Percentiles rank a stretch among this genome's conserved stretches.
Evolutionary conservation across 306 rosid species (phyloP).

Genomic region (Rosa multiflora): DNA sequence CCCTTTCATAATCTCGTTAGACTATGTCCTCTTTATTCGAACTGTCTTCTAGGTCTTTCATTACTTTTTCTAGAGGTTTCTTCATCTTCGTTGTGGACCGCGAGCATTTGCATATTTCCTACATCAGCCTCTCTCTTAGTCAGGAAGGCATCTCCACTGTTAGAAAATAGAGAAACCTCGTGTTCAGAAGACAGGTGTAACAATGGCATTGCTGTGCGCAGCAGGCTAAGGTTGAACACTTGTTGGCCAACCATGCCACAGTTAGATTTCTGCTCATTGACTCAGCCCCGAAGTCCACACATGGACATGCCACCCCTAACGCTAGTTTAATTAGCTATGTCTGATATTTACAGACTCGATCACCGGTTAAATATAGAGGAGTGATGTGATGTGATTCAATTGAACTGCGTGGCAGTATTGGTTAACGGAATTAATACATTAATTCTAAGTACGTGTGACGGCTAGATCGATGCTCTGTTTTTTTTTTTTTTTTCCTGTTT

Average conservation of each 20-base stretch:
- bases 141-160: background rate
- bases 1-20: background rate
- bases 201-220: background rate
- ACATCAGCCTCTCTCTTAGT: too few species aligned
- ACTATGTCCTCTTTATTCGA: background rate
- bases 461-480: too few species aligned
- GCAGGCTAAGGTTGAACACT: background rate
- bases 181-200: background rate
- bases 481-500: too few species aligned
- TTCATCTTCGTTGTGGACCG: background rate
- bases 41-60: slow-evolving; percentile 14
- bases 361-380: too few species aligned
- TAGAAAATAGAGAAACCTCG: background rate
- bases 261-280: background rate
- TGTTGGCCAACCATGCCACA: background rate
- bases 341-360: too few species aligned
- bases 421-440: too few species aligned
- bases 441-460: too few species aligned
- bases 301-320: too few species aligned
- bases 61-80: slow-evolving; percentile 32
- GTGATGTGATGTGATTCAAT: too few species aligned
- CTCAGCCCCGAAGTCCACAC: background rate
- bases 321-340: too few species aligned
- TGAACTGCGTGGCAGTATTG: too few species aligned
- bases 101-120: too few species aligned